phyloP scores from a whole-genome alignment of 257 asterid genomes.

The Nicotiana otophora region DNA sequence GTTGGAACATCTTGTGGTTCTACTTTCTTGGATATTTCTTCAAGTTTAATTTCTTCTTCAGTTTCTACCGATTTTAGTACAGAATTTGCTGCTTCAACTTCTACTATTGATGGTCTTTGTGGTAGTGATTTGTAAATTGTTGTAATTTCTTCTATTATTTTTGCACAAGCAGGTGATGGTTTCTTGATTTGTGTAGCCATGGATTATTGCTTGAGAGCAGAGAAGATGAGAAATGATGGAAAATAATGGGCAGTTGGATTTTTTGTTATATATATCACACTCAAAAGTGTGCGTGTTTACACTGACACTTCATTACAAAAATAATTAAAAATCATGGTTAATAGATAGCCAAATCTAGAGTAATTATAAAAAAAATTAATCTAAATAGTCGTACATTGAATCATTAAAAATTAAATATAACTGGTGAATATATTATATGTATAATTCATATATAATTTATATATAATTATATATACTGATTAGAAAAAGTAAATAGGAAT shows the following conservation, averaged over 20 bases:
- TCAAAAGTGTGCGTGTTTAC: no score
- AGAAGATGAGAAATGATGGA: neutral
- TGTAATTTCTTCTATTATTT: slow-evolving; percentile 57
- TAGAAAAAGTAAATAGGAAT: no score
- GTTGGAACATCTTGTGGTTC: slow-evolving; percentile 40
- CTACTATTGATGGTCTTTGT: slow-evolving; percentile 59
- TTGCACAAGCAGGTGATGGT: slow-evolving; percentile 33
- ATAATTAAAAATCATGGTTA: no score
- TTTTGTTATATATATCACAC: no score
- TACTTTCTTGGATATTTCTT: slow-evolving; percentile 39
- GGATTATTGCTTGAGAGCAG: neutral
- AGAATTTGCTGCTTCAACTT: slow-evolving; percentile 62
- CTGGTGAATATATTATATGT: no score
- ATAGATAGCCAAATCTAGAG: no score
- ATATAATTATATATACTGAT: no score
- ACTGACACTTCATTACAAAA: no score
- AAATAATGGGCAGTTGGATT: neutral
- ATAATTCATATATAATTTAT: no score
- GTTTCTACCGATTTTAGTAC: slow-evolving; percentile 40
- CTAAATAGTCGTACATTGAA: no score
- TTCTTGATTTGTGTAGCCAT: slow-evolving; percentile 39
- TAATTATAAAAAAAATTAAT: no score
- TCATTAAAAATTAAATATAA: no score
- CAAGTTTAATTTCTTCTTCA: slow-evolving; percentile 40
- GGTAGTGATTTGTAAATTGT: slow-evolving; percentile 54